Evolutionary conservation across 805 yeast species (phyloP).

Genomic region (Monosporozyma yasuniensis): DNA sequence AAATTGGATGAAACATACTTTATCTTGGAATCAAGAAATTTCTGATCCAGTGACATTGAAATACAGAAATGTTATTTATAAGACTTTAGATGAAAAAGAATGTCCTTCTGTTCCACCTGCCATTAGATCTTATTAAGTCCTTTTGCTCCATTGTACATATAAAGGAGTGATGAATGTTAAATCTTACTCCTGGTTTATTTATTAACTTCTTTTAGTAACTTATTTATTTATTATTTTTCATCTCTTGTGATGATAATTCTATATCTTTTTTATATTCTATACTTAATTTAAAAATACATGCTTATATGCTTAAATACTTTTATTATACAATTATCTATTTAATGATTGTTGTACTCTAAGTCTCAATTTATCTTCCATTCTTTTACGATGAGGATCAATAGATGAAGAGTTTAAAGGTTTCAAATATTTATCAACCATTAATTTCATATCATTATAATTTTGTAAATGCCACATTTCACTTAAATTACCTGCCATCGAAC

Average conservation of each 20-base stretch:
- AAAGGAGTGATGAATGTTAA: not conserved
- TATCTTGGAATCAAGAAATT: slow-evolving; percentile 74
- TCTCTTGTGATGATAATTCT: not conserved
- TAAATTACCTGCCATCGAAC: slow-evolving; percentile 21
- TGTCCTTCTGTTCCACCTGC: slow-evolving; percentile 97
- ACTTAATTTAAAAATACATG: not conserved
- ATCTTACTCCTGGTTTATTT: not conserved
- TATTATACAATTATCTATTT: not conserved
- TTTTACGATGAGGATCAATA: slow-evolving; percentile 19
- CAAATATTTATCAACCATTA: slow-evolving; percentile 18
- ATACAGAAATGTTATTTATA: slow-evolving; percentile 77
- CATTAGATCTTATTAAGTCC: slow-evolving; percentile 73
- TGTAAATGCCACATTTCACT: slow-evolving; percentile 20
- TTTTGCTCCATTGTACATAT: not conserved
- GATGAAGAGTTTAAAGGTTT: slow-evolving; percentile 5
- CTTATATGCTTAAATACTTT: not conserved
- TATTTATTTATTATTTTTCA: slow-evolving; percentile 4
- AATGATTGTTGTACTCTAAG: slow-evolving; percentile 17
- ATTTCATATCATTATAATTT: slow-evolving; percentile 15
- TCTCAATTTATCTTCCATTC: slow-evolving; percentile 22
- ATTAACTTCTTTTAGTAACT: slow-evolving; percentile 6
- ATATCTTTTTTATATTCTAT: too few species aligned
- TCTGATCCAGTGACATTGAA: slow-evolving; percentile 67
- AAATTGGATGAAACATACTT: slow-evolving; percentile 95
- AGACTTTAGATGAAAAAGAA: slow-evolving; percentile 83